phyloP scores from a whole-genome alignment of 2,329 filamentous ascomycete genomes.

The Malbranchea zuffiana region DNA sequence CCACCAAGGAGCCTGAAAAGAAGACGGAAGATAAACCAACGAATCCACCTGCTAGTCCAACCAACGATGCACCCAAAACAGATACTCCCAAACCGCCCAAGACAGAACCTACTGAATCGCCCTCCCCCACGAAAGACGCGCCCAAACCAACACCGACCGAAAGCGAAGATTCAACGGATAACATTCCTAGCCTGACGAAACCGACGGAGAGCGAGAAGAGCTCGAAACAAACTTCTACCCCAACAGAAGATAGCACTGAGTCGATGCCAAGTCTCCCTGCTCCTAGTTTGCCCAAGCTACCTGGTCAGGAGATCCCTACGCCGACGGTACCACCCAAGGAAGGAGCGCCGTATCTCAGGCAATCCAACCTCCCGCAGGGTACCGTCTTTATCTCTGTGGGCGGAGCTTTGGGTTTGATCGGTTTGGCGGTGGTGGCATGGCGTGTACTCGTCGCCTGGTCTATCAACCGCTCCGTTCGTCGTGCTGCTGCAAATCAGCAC shows the following conservation, averaged over 20 bases:
- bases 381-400: slow-evolving; percentile 95
- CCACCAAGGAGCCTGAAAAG: slow-evolving; percentile 11
- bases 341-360: slow-evolving; percentile 84
- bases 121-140: slow-evolving; percentile 16
- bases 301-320: slow-evolving; percentile 58
- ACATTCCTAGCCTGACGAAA: slow-evolving; percentile 13
- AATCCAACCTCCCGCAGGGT: slow-evolving; percentile 73
- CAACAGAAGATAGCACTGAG: slow-evolving; percentile 19
- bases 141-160: slow-evolving; percentile 12
- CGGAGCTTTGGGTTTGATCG: slow-evolving; percentile 73
- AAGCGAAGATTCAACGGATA: slow-evolving; percentile 7
- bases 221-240: slow-evolving; percentile 15
- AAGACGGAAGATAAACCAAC: slow-evolving; percentile 15
- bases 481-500: slow-evolving; percentile 66
- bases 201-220: slow-evolving; percentile 18
- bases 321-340: slow-evolving; percentile 70
- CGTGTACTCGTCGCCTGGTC: slow-evolving; percentile 79
- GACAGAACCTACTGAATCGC: slow-evolving; percentile 17
- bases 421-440: slow-evolving; percentile 74
- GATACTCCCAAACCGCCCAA: slow-evolving; percentile 18
- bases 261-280: slow-evolving; percentile 38
- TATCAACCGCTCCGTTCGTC: slow-evolving; percentile 80
- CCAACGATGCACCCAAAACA: slow-evolving; percentile 20
- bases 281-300: slow-evolving; percentile 44
- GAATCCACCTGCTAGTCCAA: slow-evolving; percentile 17